These are phyloP conservation scores for Herpotrichia juniperi DNA, from an alignment of 2,329 filamentous ascomycete genomes.

Conservation along the genomic window DNA sequence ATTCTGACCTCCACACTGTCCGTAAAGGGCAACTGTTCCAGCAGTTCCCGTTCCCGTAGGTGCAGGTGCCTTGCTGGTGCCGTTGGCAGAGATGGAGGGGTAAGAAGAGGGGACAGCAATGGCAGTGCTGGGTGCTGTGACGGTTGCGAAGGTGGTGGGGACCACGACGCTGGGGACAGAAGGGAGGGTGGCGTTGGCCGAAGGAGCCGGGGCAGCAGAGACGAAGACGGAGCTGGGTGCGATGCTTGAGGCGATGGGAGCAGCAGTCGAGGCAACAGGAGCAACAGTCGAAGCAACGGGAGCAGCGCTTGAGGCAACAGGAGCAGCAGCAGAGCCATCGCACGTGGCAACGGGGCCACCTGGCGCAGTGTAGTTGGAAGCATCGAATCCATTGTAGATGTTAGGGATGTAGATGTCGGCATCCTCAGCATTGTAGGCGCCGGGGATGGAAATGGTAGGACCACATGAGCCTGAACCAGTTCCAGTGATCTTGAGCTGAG, in stretches of 20 bases:
- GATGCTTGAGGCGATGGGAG: neutral
- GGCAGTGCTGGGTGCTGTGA: neutral
- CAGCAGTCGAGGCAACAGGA: neutral
- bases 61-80: neutral
- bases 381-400: constrained; percentile 42
- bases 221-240: neutral
- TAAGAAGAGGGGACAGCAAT: neutral
- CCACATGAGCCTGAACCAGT: constrained; percentile 43
- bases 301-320: neutral
- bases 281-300: neutral
- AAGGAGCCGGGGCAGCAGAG: neutral
- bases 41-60: neutral
- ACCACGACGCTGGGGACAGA: neutral
- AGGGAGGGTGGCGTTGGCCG: neutral
- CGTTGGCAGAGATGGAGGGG: neutral
- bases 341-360: constrained; percentile 35
- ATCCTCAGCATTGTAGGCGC: constrained; percentile 40
- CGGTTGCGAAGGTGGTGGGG: neutral
- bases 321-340: constrained; percentile 21
- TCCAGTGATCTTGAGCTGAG: constrained; percentile 53
- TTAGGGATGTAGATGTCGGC: constrained; percentile 45
- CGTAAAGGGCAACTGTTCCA: constrained; percentile 32
- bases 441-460: constrained; percentile 50
- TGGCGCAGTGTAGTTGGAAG: constrained; percentile 34
- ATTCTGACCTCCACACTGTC: constrained; percentile 52